A percentile compares a stretch with the other conserved stretches of the same genome.
These are phyloP conservation scores for Fraxinus platypoda DNA, from an alignment of 305 asterid genomes.

Conservation along the genomic window DNA sequence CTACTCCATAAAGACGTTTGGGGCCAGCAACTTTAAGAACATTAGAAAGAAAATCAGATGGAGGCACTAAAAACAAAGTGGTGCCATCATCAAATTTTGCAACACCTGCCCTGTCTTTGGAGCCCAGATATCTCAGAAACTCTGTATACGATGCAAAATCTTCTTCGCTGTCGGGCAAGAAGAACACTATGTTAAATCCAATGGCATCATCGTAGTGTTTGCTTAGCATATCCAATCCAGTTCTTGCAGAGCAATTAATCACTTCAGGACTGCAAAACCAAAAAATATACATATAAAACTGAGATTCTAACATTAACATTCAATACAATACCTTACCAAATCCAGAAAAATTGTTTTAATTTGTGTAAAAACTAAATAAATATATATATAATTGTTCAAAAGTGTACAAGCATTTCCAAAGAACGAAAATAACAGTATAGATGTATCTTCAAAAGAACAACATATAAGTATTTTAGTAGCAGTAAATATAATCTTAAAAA, in stretches of 20 bases:
- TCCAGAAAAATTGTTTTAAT: not conserved
- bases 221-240: slow-evolving; percentile 84
- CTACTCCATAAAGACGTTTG: slow-evolving; percentile 90
- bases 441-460: not conserved
- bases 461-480: slow-evolving; percentile 4
- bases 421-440: not conserved
- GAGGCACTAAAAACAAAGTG: slow-evolving; percentile 94
- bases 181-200: slow-evolving; percentile 79
- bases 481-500: not conserved
- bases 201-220: slow-evolving; percentile 86
- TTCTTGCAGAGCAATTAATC: slow-evolving; percentile 86
- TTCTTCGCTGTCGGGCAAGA: slow-evolving; percentile 87
- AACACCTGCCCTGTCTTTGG: slow-evolving; percentile 90
- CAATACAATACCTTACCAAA: not conserved
- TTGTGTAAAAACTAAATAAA: not conserved
- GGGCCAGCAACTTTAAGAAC: slow-evolving; percentile 87
- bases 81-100: slow-evolving; percentile 92
- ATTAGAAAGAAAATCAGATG: slow-evolving; percentile 70
- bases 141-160: slow-evolving; percentile 95
- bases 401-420: not conserved
- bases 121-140: slow-evolving; percentile 78
- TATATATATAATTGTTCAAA: not conserved
- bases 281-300: not conserved
- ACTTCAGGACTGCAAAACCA: slow-evolving; percentile 67
- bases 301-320: not conserved